phyloP scores from a whole-genome alignment of 2,329 filamentous ascomycete genomes.

The Aphanocladium album region DNA sequence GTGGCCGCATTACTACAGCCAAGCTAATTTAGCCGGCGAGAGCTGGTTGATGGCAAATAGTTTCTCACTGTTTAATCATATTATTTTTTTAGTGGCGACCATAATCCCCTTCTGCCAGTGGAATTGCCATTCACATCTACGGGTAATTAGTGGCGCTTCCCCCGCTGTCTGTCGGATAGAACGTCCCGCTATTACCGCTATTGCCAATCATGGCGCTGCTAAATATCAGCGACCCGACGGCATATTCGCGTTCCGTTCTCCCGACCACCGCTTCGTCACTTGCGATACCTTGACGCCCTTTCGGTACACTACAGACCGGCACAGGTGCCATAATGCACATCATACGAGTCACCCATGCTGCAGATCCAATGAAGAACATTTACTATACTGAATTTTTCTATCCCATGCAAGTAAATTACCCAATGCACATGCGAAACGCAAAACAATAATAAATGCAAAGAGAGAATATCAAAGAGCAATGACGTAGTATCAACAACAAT shows the following conservation, averaged over 20 bases:
- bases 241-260: not conserved
- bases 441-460: not conserved
- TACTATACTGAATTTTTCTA: not conserved
- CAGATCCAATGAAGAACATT: too few relatives aligned
- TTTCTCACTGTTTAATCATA: not conserved
- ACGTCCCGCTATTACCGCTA: constrained; percentile 11
- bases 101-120: not conserved
- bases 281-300: not conserved
- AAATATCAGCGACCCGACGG: not conserved
- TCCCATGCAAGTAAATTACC: constrained; percentile 1
- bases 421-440: constrained; percentile 1
- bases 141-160: not conserved
- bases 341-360: not conserved
- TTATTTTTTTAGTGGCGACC: not conserved
- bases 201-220: constrained; percentile 2
- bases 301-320: not conserved
- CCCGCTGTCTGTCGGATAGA: constrained; percentile 6
- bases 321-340: too few relatives aligned
- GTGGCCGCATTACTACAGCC: constrained; percentile 1
- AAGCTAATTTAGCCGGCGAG: constrained; percentile 2
- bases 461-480: not conserved
- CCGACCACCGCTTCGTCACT: not conserved
- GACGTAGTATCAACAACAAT: not conserved
- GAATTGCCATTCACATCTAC: too few relatives aligned
- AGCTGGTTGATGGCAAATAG: not conserved